A percentile compares a stretch with the other conserved stretches of the same genome.
phyloP scores from a whole-genome alignment of 164 flowering plant species.

The Magnolia kwangsiensis region DNA sequence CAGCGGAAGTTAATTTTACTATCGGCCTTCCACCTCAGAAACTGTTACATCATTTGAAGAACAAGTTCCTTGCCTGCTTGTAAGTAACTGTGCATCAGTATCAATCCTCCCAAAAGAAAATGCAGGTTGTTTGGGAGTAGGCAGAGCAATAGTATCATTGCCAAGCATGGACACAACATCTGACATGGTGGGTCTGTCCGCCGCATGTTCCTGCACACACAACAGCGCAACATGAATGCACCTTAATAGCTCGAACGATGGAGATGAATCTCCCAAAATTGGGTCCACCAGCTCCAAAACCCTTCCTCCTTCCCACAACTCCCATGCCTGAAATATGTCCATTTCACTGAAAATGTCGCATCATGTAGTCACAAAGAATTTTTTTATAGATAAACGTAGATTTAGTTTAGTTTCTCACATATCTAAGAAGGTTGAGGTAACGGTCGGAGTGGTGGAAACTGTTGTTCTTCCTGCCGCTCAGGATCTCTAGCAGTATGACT shows the following conservation, averaged over 20 bases:
- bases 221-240: constrained; percentile 17
- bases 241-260: not conserved
- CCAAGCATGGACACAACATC: constrained; percentile 6
- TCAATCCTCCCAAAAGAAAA: not conserved
- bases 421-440: not conserved
- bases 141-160: constrained; percentile 3
- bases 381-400: not conserved
- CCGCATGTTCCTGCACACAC: constrained; percentile 16
- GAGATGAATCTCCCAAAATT: not conserved
- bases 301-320: constrained; percentile 14
- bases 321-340: constrained; percentile 11
- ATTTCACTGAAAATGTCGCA: not conserved
- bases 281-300: constrained; percentile 11
- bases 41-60: constrained; percentile 1
- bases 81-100: not conserved
- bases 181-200: constrained; percentile 11
- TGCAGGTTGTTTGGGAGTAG: constrained; percentile 29
- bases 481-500: constrained; percentile 41
- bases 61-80: not conserved
- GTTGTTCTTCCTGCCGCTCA: constrained; percentile 38
- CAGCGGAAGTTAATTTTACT: not conserved
- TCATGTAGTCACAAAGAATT: constrained; percentile 9
- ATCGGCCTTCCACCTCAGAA: constrained; percentile 1
- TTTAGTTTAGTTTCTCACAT: not conserved
- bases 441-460: not conserved